These are phyloP conservation scores for Amanita polypyramis DNA, from an alignment of 768 basidiomycete species.

Conservation along the genomic window DNA sequence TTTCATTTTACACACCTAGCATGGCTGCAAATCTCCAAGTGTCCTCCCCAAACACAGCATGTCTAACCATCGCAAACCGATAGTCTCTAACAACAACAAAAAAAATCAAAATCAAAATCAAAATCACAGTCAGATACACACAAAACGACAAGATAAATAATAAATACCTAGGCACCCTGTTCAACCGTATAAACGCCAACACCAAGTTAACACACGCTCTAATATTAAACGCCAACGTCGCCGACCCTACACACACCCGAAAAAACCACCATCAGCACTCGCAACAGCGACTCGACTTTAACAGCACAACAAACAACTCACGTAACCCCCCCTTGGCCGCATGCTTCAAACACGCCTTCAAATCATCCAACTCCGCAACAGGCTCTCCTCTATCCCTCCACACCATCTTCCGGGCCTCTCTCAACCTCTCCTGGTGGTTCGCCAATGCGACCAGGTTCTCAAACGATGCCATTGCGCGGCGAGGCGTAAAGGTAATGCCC, in stretches of 20 bases:
- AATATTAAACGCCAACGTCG: constrained; percentile 68
- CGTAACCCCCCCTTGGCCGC: constrained; percentile 61
- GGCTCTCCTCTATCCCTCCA: constrained; percentile 77
- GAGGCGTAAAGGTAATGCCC: constrained; percentile 38
- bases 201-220: constrained; percentile 79
- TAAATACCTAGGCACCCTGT: constrained; percentile 50
- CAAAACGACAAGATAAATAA: neutral
- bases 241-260: constrained; percentile 50
- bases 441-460: constrained; percentile 80
- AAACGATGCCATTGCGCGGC: constrained; percentile 60
- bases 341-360: constrained; percentile 62
- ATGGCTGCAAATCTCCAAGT: constrained; percentile 80
- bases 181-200: constrained; percentile 63
- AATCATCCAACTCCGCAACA: constrained; percentile 50
- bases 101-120: too few relatives aligned
- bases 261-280: neutral
- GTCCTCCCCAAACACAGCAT: constrained; percentile 77
- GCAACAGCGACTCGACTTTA: too few relatives aligned
- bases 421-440: constrained; percentile 69
- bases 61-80: constrained; percentile 58
- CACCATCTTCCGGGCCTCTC: constrained; percentile 67
- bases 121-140: too few relatives aligned
- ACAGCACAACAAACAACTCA: constrained; percentile 32
- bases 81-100: constrained; percentile 38
- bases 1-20: constrained; percentile 51